Evolutionary conservation across 169 alveolate genomes (phyloP).

Genomic region (Plasmodium billcollinsi): DNA sequence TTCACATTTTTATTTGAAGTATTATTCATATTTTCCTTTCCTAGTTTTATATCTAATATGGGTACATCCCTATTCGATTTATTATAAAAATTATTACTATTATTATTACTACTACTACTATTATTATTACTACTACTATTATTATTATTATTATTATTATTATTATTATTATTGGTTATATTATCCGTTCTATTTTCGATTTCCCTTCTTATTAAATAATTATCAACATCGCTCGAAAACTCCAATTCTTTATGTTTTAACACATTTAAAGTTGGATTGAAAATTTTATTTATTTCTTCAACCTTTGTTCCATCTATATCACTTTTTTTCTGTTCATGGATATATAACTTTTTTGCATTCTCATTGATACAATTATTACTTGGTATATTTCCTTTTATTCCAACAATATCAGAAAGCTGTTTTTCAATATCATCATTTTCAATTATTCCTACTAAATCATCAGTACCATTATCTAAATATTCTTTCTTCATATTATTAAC

Average conservation of each 20-base stretch:
- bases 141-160: neutral
- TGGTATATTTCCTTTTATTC: slow-evolving; percentile 33
- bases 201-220: neutral
- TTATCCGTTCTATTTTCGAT: neutral
- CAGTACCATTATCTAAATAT: slow-evolving; percentile 18
- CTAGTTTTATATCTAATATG: neutral
- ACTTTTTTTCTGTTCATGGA: neutral
- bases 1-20: too few species aligned
- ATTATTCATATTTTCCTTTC: neutral
- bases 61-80: neutral
- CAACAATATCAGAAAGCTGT: slow-evolving; percentile 50
- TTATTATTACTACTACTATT: neutral
- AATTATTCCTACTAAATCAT: slow-evolving; percentile 31
- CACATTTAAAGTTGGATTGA: slow-evolving; percentile 37
- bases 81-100: neutral
- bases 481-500: slow-evolving; percentile 62
- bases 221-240: neutral
- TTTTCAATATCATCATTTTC: slow-evolving; percentile 51
- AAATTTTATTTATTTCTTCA: slow-evolving; percentile 39
- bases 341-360: slow-evolving; percentile 10
- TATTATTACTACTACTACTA: neutral
- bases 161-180: neutral
- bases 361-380: slow-evolving; percentile 41
- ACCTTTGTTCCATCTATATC: slow-evolving; percentile 17
- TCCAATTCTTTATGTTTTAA: slow-evolving; percentile 28